Base-by-base conservation (phyloP, 352 stramenopile genomes). In the Globisporangium nagaii region DNA sequence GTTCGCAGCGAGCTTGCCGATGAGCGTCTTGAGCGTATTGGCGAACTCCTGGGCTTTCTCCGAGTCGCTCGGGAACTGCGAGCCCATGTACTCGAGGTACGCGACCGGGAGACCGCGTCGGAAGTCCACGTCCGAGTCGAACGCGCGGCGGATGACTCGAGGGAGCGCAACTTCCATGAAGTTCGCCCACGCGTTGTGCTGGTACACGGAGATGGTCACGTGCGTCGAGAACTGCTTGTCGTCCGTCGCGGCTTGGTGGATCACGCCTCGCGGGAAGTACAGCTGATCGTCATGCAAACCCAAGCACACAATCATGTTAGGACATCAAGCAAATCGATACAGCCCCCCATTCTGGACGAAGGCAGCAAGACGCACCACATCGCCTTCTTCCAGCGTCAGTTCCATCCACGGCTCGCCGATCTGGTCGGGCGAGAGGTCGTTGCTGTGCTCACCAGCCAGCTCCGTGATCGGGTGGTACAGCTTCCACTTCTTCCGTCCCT, bases 401-500 rank as follows among this genome's bases (percentile, higher is more conserved):
- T 95, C 83, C 71, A 91, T 89, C 73, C 71, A 90, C 20, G 84
- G 76, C 35, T 88, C 70, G 10, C 81, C 81, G 46, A 93, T 90
- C 46, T 86, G 58, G 17, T 84, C 64, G 1, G 51, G 63, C 5
- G 71, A 68, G 17, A 95, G 59, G 53, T 95, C 85, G 27, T 69
- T 81, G 69, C 80, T 92, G 61, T 91, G 79, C 59, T 93, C 83
- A 28, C 81, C 81, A 5, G 85, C 69, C 31, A 95, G 51, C 50
- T 90, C 77, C 2, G 84, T 67, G 30, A 90, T 60, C 15, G 83
- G 83, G 34, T 73, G 71, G 48, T 95, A 95, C 12, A 95, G 70
- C 65, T 93, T 92, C 85, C 85, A 95, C 64, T 90, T 84, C 63
- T 95, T 95, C n/a, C 73, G 65, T 9, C 85, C 83, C 62, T 95